Conservation (phyloP, 2,329 filamentous ascomycete genomes). For the Teratosphaeria destructans region DNA sequence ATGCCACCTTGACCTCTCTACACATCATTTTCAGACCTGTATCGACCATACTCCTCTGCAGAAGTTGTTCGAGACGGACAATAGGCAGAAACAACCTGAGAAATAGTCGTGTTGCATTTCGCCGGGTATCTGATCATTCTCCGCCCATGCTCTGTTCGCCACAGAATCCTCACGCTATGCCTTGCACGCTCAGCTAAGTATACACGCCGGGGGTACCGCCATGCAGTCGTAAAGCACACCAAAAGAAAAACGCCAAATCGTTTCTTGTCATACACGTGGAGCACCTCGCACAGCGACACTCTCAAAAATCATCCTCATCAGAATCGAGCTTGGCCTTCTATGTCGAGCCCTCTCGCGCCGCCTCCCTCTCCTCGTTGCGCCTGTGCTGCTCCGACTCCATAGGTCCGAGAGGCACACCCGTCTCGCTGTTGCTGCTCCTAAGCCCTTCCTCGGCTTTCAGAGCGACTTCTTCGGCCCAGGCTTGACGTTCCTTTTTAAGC, state of each 20-base stretch:
- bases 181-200: not conserved
- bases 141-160: not conserved
- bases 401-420: not conserved
- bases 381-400: not conserved
- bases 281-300: not conserved
- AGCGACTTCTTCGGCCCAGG: conserved; percentile 26
- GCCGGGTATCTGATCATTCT: not conserved
- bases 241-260: not conserved
- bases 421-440: not conserved
- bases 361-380: not conserved
- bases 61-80: too few relatives aligned
- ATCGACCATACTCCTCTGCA: too few relatives aligned
- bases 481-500: conserved; percentile 24
- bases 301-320: not conserved
- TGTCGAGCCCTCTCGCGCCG: not conserved
- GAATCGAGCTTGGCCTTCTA: not conserved
- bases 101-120: not conserved
- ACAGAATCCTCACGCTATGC: not conserved
- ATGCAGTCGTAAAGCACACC: not conserved
- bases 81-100: not conserved
- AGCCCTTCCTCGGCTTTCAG: conserved; percentile 8
- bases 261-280: not conserved
- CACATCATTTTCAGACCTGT: too few relatives aligned
- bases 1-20: too few relatives aligned
- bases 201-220: not conserved